phyloP scores from a whole-genome alignment of 202 grass and related monocot genomes.

The Panicum hallii region DNA sequence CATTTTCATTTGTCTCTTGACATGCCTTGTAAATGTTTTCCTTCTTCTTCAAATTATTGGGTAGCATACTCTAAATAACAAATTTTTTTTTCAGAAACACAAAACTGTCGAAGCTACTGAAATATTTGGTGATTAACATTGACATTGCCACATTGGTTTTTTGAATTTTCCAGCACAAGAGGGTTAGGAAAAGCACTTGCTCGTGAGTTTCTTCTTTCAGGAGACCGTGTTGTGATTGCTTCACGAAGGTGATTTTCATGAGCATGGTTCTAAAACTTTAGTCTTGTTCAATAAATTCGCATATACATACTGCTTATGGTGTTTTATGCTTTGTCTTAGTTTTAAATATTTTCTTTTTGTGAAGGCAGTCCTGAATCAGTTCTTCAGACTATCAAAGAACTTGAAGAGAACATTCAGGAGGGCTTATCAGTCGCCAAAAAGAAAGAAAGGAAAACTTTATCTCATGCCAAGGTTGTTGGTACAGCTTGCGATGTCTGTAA shows the following conservation, averaged over 20 bases:
- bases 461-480: slow-evolving; percentile 85
- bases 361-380: slow-evolving; percentile 93
- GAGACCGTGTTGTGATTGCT: slow-evolving; percentile 90
- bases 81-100: not conserved
- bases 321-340: slow-evolving; percentile 31
- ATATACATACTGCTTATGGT: slow-evolving; percentile 15
- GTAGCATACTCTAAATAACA: not conserved
- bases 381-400: slow-evolving; percentile 80
- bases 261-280: slow-evolving; percentile 20
- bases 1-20: not conserved
- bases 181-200: slow-evolving; percentile 99
- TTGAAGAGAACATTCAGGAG: slow-evolving; percentile 85
- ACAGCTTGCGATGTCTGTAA: slow-evolving; percentile 94
- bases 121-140: slow-evolving; percentile 16
- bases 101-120: not conserved
- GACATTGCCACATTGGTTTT: not conserved
- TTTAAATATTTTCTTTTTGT: slow-evolving; percentile 49
- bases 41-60: not conserved
- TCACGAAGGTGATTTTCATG: slow-evolving; percentile 78
- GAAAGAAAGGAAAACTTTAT: slow-evolving; percentile 76
- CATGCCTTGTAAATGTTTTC: not conserved
- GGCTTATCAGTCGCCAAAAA: slow-evolving; percentile 74
- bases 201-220: slow-evolving; percentile 99
- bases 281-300: slow-evolving; percentile 7
- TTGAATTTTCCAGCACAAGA: slow-evolving; percentile 75